phyloP scores from a whole-genome alignment of 2,329 filamentous ascomycete genomes.

The Talaromyces piceae region DNA sequence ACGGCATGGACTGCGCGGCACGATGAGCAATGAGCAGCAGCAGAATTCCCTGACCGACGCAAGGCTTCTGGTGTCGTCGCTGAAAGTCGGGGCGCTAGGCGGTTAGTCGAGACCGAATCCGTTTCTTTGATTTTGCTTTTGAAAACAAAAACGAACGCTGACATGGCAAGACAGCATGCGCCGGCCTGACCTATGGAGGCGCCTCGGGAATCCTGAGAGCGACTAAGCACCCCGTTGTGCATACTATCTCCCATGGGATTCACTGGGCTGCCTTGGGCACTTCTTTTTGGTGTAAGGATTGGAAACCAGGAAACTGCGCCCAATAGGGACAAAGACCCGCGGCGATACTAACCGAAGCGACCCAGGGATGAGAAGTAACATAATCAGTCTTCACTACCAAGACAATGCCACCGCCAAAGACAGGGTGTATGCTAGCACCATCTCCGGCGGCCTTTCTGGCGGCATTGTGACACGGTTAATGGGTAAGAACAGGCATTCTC shows the following conservation, averaged over 20 bases:
- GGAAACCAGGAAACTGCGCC: not conserved
- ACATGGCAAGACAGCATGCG: slow-evolving; percentile 40
- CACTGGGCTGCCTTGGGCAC: slow-evolving; percentile 76
- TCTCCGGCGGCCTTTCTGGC: slow-evolving; percentile 63
- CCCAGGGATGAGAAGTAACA: slow-evolving; percentile 34
- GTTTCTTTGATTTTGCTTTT: slow-evolving; percentile 1
- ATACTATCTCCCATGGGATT: slow-evolving; percentile 63
- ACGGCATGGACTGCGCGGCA: not conserved
- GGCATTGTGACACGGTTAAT: slow-evolving; percentile 50
- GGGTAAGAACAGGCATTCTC: slow-evolving; percentile 29
- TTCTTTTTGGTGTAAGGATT: slow-evolving; percentile 62
- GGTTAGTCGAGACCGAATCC: slow-evolving; percentile 40
- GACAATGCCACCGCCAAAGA: slow-evolving; percentile 51
- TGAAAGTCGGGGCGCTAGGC: slow-evolving; percentile 53
- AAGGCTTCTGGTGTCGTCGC: slow-evolving; percentile 30
- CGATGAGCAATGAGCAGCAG: slow-evolving; percentile 5
- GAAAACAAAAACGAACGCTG: not conserved
- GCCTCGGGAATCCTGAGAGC: slow-evolving; percentile 65
- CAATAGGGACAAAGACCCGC: not conserved
- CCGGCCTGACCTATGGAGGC: slow-evolving; percentile 59
- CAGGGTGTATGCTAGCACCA: slow-evolving; percentile 57
- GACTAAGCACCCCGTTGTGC: slow-evolving; percentile 54
- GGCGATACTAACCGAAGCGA: slow-evolving; percentile 36
- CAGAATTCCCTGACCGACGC: slow-evolving; percentile 14
- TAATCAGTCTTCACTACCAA: slow-evolving; percentile 43